A percentile compares a stretch with the other conserved stretches of the same genome.
These are phyloP conservation scores for Emmonsia crescens DNA, from an alignment of 2,329 filamentous ascomycete species.

Conservation along the genomic window DNA sequence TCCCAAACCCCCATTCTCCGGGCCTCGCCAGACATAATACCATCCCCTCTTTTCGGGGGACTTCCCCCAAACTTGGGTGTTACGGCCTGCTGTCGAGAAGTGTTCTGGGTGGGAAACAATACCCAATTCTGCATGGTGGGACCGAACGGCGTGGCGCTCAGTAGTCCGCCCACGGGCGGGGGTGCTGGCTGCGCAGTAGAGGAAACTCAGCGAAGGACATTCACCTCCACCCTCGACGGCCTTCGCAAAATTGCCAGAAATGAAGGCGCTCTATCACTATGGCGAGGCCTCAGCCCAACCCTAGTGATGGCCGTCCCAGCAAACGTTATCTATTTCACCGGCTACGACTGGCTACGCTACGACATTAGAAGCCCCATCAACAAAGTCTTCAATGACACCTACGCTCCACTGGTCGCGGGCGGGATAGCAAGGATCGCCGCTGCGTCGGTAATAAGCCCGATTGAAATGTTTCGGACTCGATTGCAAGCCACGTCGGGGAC, in stretches of 20 bases:
- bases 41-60: slow-evolving; percentile 49
- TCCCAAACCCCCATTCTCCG: slow-evolving; percentile 55
- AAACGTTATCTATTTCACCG: slow-evolving; percentile 98
- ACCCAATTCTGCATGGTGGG: slow-evolving; percentile 70
- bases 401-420: slow-evolving; percentile 71
- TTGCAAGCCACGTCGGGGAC: slow-evolving; percentile 63
- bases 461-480: slow-evolving; percentile 88
- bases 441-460: slow-evolving; percentile 72
- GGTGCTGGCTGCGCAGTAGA: slow-evolving; percentile 70
- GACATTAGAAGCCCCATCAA: slow-evolving; percentile 62
- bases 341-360: slow-evolving; percentile 86
- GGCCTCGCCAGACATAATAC: slow-evolving; percentile 32
- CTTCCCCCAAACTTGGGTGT: slow-evolving; percentile 80
- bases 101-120: slow-evolving; percentile 89
- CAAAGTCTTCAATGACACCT: slow-evolving; percentile 52
- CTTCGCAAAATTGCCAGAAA: slow-evolving; percentile 89
- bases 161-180: slow-evolving; percentile 33
- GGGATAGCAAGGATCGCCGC: slow-evolving; percentile 67
- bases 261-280: slow-evolving; percentile 75
- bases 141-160: slow-evolving; percentile 17
- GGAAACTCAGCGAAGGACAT: slow-evolving; percentile 69
- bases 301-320: slow-evolving; percentile 86
- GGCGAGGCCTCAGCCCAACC: slow-evolving; percentile 89
- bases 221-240: slow-evolving; percentile 85
- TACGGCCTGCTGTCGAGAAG: slow-evolving; percentile 88